These are phyloP conservation scores for Avena atlantica DNA, from an alignment of 176 grass and related monocot genomes.

Conservation along the genomic window DNA sequence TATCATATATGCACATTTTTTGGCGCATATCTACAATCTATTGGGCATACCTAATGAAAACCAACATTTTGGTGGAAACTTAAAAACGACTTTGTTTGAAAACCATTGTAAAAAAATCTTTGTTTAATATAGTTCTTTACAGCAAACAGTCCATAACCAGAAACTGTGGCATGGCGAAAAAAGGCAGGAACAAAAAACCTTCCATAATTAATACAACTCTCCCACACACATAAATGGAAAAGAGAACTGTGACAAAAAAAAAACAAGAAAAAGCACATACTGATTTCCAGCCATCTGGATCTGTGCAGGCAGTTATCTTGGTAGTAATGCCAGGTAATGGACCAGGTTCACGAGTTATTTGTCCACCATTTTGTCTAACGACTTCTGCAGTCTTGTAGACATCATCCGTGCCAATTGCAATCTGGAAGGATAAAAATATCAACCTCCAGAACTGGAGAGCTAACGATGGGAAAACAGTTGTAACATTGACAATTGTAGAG, in stretches of 20 bases:
- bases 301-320: slow-evolving; percentile 89
- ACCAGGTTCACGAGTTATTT: slow-evolving; percentile 85
- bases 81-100: neutral
- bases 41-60: neutral
- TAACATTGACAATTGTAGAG: slow-evolving; percentile 8
- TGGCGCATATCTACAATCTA: neutral
- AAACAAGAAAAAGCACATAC: slow-evolving; percentile 59
- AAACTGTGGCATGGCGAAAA: neutral
- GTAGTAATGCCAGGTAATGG: slow-evolving; percentile 94
- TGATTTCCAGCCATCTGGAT: slow-evolving; percentile 98
- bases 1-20: neutral
- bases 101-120: neutral
- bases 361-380: slow-evolving; percentile 72
- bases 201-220: slow-evolving; percentile 22
- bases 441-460: neutral
- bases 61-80: neutral
- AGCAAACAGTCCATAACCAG: neutral
- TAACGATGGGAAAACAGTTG: neutral
- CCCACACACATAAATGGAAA: neutral
- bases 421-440: slow-evolving; percentile 56
- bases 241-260: slow-evolving; percentile 37
- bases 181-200: slow-evolving; percentile 16
- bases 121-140: neutral
- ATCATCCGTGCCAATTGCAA: slow-evolving; percentile 98
- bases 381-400: slow-evolving; percentile 94